Percentiles rank a stretch among this genome's conserved stretches.
These are phyloP conservation scores for Erysimum cheiri DNA, from an alignment of 441 rosid species.

Conservation along the genomic window DNA sequence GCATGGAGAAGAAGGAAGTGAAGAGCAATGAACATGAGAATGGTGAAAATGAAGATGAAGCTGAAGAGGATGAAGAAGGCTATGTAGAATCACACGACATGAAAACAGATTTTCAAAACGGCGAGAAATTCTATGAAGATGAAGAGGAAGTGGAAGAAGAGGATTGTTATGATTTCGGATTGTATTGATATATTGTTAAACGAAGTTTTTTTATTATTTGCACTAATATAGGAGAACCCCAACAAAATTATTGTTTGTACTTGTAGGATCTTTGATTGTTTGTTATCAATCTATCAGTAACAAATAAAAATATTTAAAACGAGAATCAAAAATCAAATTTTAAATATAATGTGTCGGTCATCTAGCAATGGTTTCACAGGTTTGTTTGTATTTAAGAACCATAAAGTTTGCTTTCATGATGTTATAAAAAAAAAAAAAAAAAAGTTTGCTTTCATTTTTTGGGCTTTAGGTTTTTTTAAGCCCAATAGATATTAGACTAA, in stretches of 20 bases:
- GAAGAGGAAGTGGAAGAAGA: conserved; percentile 33
- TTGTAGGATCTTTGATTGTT: not conserved
- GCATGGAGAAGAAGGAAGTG: conserved; percentile 17
- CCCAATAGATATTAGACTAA: conserved; percentile 1
- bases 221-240: not conserved
- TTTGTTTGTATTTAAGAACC: not conserved
- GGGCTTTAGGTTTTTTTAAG: not conserved
- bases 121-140: conserved; percentile 22
- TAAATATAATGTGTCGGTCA: not conserved
- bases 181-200: conserved; percentile 6
- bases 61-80: conserved; percentile 24
- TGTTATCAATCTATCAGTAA: not conserved
- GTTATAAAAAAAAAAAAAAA: no score
- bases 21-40: conserved; percentile 18
- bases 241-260: not conserved
- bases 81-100: conserved; percentile 23
- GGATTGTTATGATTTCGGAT: conserved; percentile 24
- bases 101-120: conserved; percentile 17
- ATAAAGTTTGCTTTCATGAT: not conserved
- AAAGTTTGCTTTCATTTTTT: not conserved
- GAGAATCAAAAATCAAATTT: not conserved
- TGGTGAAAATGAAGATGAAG: conserved; percentile 26
- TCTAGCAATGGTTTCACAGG: not conserved
- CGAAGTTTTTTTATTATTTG: not conserved
- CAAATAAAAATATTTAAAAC: not conserved